Base-by-base conservation (phyloP, 2,329 filamentous ascomycete species). In the Cladophialophora exuberans region DNA sequence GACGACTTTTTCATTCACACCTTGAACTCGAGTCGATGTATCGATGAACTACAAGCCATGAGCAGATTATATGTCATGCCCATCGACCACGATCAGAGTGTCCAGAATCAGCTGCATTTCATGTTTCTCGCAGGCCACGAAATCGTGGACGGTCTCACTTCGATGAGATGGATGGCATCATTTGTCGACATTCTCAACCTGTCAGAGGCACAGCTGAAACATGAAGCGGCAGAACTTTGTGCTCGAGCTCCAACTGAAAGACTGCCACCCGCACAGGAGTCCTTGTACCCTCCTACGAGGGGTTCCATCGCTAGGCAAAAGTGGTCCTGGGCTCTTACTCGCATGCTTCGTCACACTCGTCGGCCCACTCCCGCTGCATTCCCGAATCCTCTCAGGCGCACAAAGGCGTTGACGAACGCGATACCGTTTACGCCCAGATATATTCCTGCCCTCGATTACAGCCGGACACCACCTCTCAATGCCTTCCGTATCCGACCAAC, bases 211-310 rank as follows among this genome's bases (percentile, higher is more conserved):
- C 30, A 47, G 28, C 45, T 62, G 17, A 39, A 6, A 28, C 17
- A 7, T 5, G 39, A 49, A 11, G 35, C 54, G 11, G 28, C 43
- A 23, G 7, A 28, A 7, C 44, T 61, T 3, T 61, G 56, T 39
- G 25, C 18, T 2, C 10, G 30, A 2, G 31, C 52, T 7, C 23
- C 56, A 4, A 7, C 47, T 13, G 10, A 28, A 23, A 48, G 62
- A 20, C 41, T 64, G 22, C 62, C 62, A 4, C 62, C 58, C 10
- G 60, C 62, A 33, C 62, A 64, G 51, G 62, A 64, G 44, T 52
- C 55, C 11, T 41, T 62, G 7, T 64, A 64, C 43, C 62, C 60
- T 15, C 52, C 51, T 3, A 47, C 57, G 13, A 44, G 44, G n/a
- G 49, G 58, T 3, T 61, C 28, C 50, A 10, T 9, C 2, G 60